phyloP scores from a whole-genome alignment of 1,139 yeast genomes.

The Arxiozyma bovina region DNA sequence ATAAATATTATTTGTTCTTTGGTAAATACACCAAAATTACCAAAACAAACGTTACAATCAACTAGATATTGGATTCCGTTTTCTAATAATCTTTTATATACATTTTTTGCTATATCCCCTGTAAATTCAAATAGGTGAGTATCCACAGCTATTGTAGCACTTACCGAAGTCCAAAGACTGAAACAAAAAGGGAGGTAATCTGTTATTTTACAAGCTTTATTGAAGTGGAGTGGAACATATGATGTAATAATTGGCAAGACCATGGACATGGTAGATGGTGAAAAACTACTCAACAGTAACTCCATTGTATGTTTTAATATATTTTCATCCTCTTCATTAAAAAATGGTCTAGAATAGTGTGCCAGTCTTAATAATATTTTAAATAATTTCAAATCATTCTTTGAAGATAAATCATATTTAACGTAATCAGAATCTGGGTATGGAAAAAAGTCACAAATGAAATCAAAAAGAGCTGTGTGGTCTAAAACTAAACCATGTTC shows the following conservation, averaged over 20 bases:
- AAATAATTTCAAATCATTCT: slow-evolving; percentile 32
- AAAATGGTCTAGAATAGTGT: slow-evolving; percentile 34
- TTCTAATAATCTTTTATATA: slow-evolving; percentile 30
- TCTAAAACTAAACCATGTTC: slow-evolving; percentile 36
- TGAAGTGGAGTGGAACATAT: slow-evolving; percentile 40
- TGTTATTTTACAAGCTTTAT: slow-evolving; percentile 22
- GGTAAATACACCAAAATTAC: slow-evolving; percentile 54
- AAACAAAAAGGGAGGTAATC: slow-evolving; percentile 58
- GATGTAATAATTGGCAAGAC: slow-evolving; percentile 50
- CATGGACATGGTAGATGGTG: slow-evolving; percentile 50
- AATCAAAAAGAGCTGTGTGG: slow-evolving; percentile 43
- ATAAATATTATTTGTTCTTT: slow-evolving; percentile 50
- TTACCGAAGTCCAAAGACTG: slow-evolving; percentile 62
- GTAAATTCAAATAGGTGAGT: slow-evolving; percentile 57
- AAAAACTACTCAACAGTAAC: slow-evolving; percentile 35
- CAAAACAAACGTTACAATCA: slow-evolving; percentile 26
- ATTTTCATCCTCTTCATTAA: slow-evolving; percentile 28
- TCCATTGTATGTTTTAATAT: slow-evolving; percentile 32
- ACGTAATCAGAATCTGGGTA: slow-evolving; percentile 38
- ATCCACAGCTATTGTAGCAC: slow-evolving; percentile 53
- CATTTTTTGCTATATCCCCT: slow-evolving; percentile 52
- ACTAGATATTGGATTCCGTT: slow-evolving; percentile 4
- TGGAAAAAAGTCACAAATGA: slow-evolving; percentile 42
- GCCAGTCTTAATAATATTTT: slow-evolving; percentile 34
- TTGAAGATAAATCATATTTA: slow-evolving; percentile 27